phyloP scores from a whole-genome alignment of 1,139 yeast species.

The Citeromyces hawaiiensis region DNA sequence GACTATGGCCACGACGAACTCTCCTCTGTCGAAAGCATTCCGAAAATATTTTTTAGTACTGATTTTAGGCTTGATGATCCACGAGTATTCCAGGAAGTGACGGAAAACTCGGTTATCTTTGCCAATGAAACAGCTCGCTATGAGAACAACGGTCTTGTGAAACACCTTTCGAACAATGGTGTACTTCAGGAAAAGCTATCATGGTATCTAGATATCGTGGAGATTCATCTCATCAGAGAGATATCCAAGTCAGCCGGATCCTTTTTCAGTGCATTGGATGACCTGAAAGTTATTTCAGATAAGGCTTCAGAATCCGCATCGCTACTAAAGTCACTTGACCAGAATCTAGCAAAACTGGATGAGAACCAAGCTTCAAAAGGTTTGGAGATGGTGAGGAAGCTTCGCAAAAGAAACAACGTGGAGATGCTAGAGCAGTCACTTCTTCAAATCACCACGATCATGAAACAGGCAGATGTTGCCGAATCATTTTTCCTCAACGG shows the following conservation, averaged over 20 bases:
- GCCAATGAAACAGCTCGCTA: slow-evolving; percentile 11
- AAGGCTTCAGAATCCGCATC: slow-evolving; percentile 41
- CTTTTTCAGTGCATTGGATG: slow-evolving; percentile 75
- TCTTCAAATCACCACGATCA: slow-evolving; percentile 43
- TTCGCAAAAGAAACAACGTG: slow-evolving; percentile 45
- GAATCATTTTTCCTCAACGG: slow-evolving; percentile 30
- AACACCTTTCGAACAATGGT: slow-evolving; percentile 28
- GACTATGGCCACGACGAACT: slow-evolving; percentile 10
- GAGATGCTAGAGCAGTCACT: slow-evolving; percentile 50
- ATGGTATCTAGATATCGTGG: slow-evolving; percentile 76
- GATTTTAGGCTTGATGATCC: slow-evolving; percentile 84
- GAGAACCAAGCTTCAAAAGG: slow-evolving; percentile 38
- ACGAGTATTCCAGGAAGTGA: slow-evolving; percentile 62
- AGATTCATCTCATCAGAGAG: slow-evolving; percentile 65
- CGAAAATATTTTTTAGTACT: slow-evolving; percentile 51
- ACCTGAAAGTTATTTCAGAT: slow-evolving; percentile 47
- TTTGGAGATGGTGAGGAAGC: slow-evolving; percentile 32
- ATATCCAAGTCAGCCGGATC: slow-evolving; percentile 76
- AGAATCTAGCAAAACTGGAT: slow-evolving; percentile 29
- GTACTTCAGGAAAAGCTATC: slow-evolving; percentile 72
- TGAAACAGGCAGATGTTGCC: slow-evolving; percentile 39
- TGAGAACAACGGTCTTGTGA: slow-evolving; percentile 14
- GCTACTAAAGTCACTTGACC: slow-evolving; percentile 30
- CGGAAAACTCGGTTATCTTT: slow-evolving; percentile 33
- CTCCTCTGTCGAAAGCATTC: slow-evolving; percentile 30